Evolutionary conservation across 2,329 filamentous ascomycete species (phyloP).

Genomic region (Ophiosphaerella herpotricha): DNA sequence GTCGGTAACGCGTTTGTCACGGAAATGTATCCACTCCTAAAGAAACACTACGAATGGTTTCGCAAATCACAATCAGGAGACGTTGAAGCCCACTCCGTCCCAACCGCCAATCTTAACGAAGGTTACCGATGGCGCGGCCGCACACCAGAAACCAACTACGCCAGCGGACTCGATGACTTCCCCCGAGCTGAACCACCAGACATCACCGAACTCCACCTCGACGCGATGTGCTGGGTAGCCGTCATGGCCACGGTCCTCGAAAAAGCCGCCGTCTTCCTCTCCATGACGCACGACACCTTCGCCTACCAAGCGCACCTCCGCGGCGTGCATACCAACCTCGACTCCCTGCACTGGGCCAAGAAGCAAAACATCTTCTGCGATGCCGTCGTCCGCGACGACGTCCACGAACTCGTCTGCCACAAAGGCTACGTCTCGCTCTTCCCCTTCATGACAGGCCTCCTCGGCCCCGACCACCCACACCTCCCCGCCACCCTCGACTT

Average conservation of each 20-base stretch:
- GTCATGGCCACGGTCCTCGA: conserved; percentile 82
- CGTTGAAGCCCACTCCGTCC: conserved; percentile 31
- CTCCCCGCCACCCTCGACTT: conserved; percentile 75
- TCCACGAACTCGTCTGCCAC: conserved; percentile 82
- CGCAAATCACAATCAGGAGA: conserved; percentile 86
- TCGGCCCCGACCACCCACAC: conserved; percentile 72
- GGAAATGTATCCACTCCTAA: conserved; percentile 82
- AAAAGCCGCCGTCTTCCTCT: conserved; percentile 75
- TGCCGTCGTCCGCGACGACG: conserved; percentile 85
- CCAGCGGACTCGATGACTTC: conserved; percentile 92
- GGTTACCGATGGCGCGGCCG: conserved; percentile 92
- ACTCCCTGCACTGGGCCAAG: conserved; percentile 90
- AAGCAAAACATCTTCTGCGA: conserved; percentile 83
- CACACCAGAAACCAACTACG: conserved; percentile 78
- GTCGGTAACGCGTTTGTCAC: conserved; percentile 72
- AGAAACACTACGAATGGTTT: conserved; percentile 91
- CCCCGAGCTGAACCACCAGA: conserved; percentile 88
- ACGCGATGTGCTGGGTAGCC: conserved; percentile 94
- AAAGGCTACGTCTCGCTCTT: conserved; percentile 93
- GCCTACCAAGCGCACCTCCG: conserved; percentile 71
- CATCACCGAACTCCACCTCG: conserved; percentile 88
- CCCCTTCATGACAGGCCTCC: conserved; percentile 81
- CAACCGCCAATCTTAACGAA: conserved; percentile 61
- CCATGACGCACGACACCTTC: conserved; percentile 70
- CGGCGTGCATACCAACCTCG: conserved; percentile 79